Percentiles rank a stretch among this genome's conserved stretches.
Evolutionary conservation across 306 rosid genomes (phyloP).

Genomic region (Ormosia semicastrata): DNA sequence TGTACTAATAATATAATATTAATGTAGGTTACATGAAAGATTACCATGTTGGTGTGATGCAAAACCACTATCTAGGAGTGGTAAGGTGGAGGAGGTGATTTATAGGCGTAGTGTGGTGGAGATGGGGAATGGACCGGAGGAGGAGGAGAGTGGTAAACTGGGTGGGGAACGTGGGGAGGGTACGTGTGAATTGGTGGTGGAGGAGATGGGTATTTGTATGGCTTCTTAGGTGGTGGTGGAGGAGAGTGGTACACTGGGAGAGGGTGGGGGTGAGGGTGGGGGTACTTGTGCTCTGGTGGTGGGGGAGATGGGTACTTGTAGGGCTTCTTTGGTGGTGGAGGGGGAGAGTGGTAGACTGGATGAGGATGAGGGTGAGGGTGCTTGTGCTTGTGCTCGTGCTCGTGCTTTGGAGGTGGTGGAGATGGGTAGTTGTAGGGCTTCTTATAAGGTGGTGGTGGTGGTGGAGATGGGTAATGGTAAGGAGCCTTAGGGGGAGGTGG

Average conservation of each 20-base stretch:
- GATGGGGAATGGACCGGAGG: conserved; percentile 27
- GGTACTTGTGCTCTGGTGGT: neutral
- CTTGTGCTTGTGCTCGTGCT: no score
- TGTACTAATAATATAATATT: neutral
- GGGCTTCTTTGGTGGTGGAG: neutral
- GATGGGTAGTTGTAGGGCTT: neutral
- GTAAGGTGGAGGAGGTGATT: conserved; percentile 71
- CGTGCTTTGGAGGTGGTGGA: neutral
- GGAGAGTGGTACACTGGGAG: neutral
- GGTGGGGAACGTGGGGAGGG: neutral
- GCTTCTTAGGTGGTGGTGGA: conserved; percentile 6
- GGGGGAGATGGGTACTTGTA: neutral
- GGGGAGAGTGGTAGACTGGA: neutral
- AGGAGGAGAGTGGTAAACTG: conserved; percentile 28
- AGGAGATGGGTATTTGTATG: conserved; percentile 5
- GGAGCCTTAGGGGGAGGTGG: neutral
- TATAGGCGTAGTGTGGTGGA: conserved; percentile 53
- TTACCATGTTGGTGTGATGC: conserved; percentile 25
- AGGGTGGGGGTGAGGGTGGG: neutral
- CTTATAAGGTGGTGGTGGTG: neutral
- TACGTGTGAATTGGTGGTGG: conserved; percentile 14
- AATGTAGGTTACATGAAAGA: neutral
- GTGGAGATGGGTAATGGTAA: neutral
- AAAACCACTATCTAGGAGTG: conserved; percentile 45
- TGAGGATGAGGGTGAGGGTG: no score